Base-by-base conservation (phyloP, 2,329 filamentous ascomycete species). In the Zelopaecilomyces penicillatus region DNA sequence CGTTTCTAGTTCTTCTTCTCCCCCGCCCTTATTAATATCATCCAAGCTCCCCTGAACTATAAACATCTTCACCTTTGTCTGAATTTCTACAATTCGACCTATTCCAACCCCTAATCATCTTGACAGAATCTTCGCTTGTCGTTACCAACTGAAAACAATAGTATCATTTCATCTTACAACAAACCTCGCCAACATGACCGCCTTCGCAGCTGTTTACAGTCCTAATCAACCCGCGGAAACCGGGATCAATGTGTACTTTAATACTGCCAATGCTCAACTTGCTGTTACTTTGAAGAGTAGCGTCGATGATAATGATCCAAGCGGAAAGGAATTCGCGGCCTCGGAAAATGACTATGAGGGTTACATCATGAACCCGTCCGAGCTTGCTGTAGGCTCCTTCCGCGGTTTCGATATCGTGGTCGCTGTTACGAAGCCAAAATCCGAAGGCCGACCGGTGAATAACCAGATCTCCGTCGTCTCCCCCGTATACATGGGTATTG, bases 391-490 rank as follows among this genome's bases (percentile, higher is more conserved):
- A 10, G 39, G 39, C 28, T 4, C 19, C 7, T 41, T 19, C 9
- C 29, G 12, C 30, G 30, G 30, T 26, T 12, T 41, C 5, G 19
- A 34, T 4, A 26, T 41, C 4, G 39, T 41, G 19, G 11, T 41
- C 8, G 39, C 30, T 12, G 11, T 32, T 6, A 41, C 39, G 6
- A 11, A 19, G 12, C 39, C 39, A 6, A 9, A 10, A 26, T 7
- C 9, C 30, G 12, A n/a, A 5, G 19, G 11, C 11, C 29, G 9
- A 5, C 39, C 30, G 12, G 34, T 31, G 7, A 19, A 4, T 6
- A 41, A 41, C n/a, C 39, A 41, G 30, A 32, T 41, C 39, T 41
- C 39, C 5, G 30, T 32, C 19, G 39, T 41, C 5, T 34, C 39
- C 9, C 39, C 39, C 7, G 30, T 41, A 5, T 41, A 41, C 30